phyloP scores from a whole-genome alignment of 768 basidiomycete species.

The Auricularia sp. region DNA sequence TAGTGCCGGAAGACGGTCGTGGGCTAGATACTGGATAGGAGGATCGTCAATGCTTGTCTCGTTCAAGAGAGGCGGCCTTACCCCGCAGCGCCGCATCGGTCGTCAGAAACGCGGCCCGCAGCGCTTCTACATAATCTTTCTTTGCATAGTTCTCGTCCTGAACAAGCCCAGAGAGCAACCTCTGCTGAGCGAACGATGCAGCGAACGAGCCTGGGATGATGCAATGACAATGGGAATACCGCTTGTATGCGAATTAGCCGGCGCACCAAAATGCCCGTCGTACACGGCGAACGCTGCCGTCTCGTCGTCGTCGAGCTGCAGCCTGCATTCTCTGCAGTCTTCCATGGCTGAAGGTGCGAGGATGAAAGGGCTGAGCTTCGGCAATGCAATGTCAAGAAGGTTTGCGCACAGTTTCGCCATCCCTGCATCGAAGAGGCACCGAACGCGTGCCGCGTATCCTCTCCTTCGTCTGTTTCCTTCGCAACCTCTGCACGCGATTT shows the following conservation, averaged over 20 bases:
- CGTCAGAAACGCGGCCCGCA: not conserved
- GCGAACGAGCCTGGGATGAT: not conserved
- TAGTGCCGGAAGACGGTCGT: constrained; percentile 29
- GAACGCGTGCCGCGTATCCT: constrained; percentile 21
- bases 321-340: not conserved
- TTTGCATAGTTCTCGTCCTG: not conserved
- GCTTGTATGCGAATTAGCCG: no score
- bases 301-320: not conserved
- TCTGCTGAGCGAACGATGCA: not conserved
- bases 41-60: not conserved
- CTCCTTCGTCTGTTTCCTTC: constrained; percentile 27
- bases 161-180: not conserved
- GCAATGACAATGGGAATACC: not conserved
- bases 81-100: not conserved
- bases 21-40: not conserved
- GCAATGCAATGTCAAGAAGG: not conserved
- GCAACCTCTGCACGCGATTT: constrained; percentile 10
- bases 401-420: constrained; percentile 35
- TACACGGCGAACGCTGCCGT: not conserved
- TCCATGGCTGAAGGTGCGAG: not conserved
- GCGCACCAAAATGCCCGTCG: not conserved
- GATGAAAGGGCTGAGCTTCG: no score
- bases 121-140: not conserved
- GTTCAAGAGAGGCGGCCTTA: not conserved
- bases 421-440: constrained; percentile 40